Evolutionary conservation across 2,329 filamentous ascomycete genomes (phyloP), one percentile per base, ranked within the genome.

Genomic region (Aspergillus arachidicola): DNA sequence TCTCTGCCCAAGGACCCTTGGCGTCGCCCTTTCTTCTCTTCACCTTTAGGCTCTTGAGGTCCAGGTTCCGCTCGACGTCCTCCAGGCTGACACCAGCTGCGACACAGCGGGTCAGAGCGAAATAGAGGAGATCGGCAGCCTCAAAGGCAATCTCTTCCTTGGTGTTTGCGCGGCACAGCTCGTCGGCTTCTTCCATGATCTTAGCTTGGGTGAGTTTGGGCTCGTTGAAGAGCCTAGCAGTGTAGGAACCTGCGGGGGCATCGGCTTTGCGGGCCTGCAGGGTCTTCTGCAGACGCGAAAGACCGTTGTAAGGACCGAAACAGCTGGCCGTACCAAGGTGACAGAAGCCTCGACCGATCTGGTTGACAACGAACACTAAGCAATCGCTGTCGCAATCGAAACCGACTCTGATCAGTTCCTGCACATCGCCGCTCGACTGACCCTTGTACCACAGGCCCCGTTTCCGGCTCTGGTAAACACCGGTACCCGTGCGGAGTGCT

Each of bases 151-250:
- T 87, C 16, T 98, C 91, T 66, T 94, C 85, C 64, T 91, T 91
- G 0, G 88, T 89, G 68, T 88, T 89, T 19, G 95, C 94, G 67
- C 95, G 89, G 74, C 94, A 97, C 48, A 99, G 85, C 81, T 99
- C 95, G 73, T 96, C 92, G 0, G 95, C 95, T 78, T 99, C 95
- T 79, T 99, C 95, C 89, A 98, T 96, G 61, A 99, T 97, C 84
- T 99, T 99, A 3, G 95, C 95, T 50, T 92, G 86, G 59, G 97
- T 81, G 60, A 99, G 85, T 77, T 96, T 94, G 70, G 92, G 87
- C 67, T 99, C 95, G 21, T 90, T 94, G 83, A 98, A 99, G 1
- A 99, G 83, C 38, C 94, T 86, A 21, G 93, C 92, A 5, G 95
- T 99, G 78, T 99, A 99, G 14, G 95, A 99, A 1, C 94, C 94